Evolutionary conservation across 2,329 filamentous ascomycete genomes (phyloP), one percentile per base, ranked within the genome.

Genomic region (Pseudogymnoascus sp.): DNA sequence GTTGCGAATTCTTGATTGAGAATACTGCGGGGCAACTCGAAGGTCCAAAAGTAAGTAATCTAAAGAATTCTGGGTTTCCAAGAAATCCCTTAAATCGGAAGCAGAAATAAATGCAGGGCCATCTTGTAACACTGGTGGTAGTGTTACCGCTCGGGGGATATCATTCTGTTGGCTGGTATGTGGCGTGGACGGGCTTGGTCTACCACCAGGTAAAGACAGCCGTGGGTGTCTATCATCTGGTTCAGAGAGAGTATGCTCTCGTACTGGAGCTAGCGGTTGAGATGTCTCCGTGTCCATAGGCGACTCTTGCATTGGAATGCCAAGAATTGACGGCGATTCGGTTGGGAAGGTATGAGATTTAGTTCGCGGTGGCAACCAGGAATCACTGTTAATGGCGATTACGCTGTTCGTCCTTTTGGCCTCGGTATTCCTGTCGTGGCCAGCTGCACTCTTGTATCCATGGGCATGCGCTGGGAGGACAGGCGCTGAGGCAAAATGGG

Each of bases 1-100:
- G n/a, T 87, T 87, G 58, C 80, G 77, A 60, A 97, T 89, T 30
- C 89, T 85, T 20, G 89, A 86, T 50, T 83, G 80, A 0, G 86
- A 82, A 70, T 88, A 97, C 66, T 93, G 90, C 18, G 91, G 91
- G 28, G 87, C 90, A 0, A 95, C 91, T 38, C 94, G 85, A 20
- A 97, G 82, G 71, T 99, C 94, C 4, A 99, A 77, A 1, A 97
- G 71, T 32, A 99, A 66, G 0, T 78, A 75, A 6, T 74, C 69
- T 7, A 74, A 68, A 0, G 70, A 61, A 2, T 69, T 67, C 2
- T 73, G 66, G 2, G 69, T 70, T 57, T 80, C 74, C 11, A 90
- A 70, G 39, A 90, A 73, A 7, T 81, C 77, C 63, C 78, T 81
- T 12, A 89, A 77, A 30, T 82, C 75, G 1, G 76, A 72, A 2